These are phyloP conservation scores for Mrakia hoshinonis DNA, from an alignment of 768 basidiomycete species.

Conservation along the genomic window DNA sequence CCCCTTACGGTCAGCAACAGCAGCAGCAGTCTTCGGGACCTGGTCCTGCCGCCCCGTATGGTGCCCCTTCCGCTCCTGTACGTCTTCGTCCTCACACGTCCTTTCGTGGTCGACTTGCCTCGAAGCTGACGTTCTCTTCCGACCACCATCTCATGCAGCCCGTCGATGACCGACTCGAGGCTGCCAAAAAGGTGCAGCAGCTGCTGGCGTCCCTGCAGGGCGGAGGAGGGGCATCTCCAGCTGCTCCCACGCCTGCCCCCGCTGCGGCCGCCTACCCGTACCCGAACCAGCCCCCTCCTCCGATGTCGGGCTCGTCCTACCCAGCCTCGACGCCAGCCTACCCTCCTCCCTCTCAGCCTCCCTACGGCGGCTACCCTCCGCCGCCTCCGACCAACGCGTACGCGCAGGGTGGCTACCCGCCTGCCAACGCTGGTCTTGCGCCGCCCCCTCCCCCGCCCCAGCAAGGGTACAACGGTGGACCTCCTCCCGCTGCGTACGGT, in stretches of 20 bases:
- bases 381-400: conserved; percentile 4
- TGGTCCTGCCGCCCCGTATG: conserved; percentile 26
- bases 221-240: conserved; percentile 10
- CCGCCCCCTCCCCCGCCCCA: no score
- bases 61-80: conserved; percentile 26
- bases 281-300: not conserved
- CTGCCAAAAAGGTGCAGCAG: conserved; percentile 43
- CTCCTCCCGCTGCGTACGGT: not conserved
- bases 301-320: conserved; percentile 5
- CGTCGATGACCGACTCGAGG: conserved; percentile 71
- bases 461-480: not conserved
- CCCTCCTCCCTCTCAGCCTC: not conserved
- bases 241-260: conserved; percentile 9
- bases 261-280: conserved; percentile 5
- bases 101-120: not conserved
- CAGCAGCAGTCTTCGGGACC: not conserved
- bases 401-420: conserved; percentile 14
- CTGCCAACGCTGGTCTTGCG: not conserved
- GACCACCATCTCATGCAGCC: conserved; percentile 32
- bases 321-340: not conserved
- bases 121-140: not conserved
- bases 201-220: conserved; percentile 30
- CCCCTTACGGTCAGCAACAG: not conserved
- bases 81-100: not conserved
- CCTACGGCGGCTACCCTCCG: conserved; percentile 13